phyloP scores from a whole-genome alignment of 257 asterid species.

The Plantago elongata region DNA sequence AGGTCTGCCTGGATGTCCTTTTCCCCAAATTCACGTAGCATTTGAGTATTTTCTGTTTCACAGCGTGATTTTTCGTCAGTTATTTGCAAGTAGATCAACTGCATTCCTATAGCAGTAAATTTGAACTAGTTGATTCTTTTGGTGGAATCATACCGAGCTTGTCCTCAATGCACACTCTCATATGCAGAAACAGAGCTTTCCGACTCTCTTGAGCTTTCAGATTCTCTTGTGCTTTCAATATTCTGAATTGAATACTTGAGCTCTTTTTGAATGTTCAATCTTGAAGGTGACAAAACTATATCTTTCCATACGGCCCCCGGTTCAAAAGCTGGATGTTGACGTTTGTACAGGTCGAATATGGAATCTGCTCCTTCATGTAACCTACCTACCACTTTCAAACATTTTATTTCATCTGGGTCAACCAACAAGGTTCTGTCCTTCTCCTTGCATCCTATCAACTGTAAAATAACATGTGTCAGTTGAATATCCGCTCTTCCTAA shows the following conservation, averaged over 20 bases:
- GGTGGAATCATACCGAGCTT: neutral
- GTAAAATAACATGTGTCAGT: constrained; percentile 27
- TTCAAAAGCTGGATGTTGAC: constrained; percentile 65
- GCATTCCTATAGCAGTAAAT: constrained; percentile 4
- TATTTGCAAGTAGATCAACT: constrained; percentile 6
- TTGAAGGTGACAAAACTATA: constrained; percentile 89
- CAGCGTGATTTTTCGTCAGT: neutral
- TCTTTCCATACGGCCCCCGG: constrained; percentile 90
- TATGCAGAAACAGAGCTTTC: constrained; percentile 2
- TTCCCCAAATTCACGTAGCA: constrained; percentile 3
- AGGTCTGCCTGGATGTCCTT: neutral
- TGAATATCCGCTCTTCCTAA: neutral
- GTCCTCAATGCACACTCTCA: constrained; percentile 4
- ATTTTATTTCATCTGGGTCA: constrained; percentile 76
- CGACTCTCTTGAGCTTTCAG: constrained; percentile 26
- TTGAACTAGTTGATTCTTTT: constrained; percentile 1
- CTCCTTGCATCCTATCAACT: constrained; percentile 97
- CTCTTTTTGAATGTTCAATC: constrained; percentile 87
- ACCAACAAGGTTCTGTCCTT: constrained; percentile 82
- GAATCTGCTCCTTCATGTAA: constrained; percentile 68
- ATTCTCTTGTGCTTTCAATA: constrained; percentile 47
- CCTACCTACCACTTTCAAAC: constrained; percentile 47
- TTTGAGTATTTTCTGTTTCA: constrained; percentile 10
- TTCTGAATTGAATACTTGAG: constrained; percentile 80
- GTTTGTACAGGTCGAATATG: constrained; percentile 64